Percentiles rank a stretch among this genome's conserved stretches.
Conservation (phyloP, 1,284 basidiomycete genomes). For the Apiotrichum montevideense region DNA sequence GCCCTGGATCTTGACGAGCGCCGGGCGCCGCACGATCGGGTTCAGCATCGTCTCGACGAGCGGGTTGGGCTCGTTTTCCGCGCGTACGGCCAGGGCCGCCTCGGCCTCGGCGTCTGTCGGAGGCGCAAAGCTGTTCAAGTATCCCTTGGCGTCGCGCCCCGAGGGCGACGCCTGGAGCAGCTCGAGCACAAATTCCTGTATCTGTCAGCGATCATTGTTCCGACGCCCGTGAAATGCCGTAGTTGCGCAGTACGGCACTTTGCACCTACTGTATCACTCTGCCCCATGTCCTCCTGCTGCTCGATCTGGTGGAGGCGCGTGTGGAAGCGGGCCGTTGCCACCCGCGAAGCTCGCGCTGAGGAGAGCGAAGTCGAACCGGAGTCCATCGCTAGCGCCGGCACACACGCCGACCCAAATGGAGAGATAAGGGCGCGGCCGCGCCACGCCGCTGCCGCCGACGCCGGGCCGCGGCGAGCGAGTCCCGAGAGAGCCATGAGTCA, state of each 20-base stretch:
- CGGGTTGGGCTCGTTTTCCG: constrained; percentile 47
- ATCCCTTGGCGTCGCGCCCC: constrained; percentile 78
- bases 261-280: constrained; percentile 8
- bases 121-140: constrained; percentile 71
- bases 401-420: neutral
- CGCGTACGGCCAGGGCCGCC: constrained; percentile 15
- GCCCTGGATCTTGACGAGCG: constrained; percentile 94
- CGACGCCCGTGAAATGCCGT: too few relatives aligned
- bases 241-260: neutral
- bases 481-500: neutral
- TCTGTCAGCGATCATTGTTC: neutral
- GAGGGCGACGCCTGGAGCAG: constrained; percentile 92
- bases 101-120: constrained; percentile 20
- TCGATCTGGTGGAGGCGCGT: constrained; percentile 6
- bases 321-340: neutral
- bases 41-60: constrained; percentile 77
- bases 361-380: too few relatives aligned
- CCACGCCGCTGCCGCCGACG: neutral
- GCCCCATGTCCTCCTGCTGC: constrained; percentile 9
- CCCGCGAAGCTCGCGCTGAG: too few relatives aligned
- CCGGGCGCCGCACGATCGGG: constrained; percentile 58
- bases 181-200: constrained; percentile 90
- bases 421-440: neutral
- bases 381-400: neutral
- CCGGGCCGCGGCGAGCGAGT: neutral